These are phyloP conservation scores for Vitis hybrid DNA, from an alignment of 177 flowering plant species.

Conservation along the genomic window DNA sequence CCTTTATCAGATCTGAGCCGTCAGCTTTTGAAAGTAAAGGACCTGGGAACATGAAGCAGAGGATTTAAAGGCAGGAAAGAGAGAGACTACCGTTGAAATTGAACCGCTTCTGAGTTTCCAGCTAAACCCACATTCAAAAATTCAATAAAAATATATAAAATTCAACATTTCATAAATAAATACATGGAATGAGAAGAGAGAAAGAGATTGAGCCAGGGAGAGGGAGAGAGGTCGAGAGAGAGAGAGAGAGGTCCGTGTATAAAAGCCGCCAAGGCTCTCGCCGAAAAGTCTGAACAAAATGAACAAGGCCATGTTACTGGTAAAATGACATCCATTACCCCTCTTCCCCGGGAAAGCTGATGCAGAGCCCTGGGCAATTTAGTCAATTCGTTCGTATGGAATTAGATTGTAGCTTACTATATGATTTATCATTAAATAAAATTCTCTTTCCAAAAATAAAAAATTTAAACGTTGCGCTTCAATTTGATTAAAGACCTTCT, in stretches of 20 bases:
- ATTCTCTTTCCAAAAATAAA: too few species aligned
- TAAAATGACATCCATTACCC: not conserved
- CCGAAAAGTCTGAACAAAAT: not conserved
- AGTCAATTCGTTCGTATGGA: too few species aligned
- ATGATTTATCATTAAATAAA: too few species aligned
- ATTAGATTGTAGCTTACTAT: too few species aligned
- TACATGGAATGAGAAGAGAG: not conserved
- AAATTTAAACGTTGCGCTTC: too few species aligned
- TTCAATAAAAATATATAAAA: not conserved
- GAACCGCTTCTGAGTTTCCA: not conserved
- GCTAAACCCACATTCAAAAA: not conserved
- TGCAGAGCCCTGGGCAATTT: not conserved
- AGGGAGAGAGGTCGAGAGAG: too few species aligned
- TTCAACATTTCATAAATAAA: not conserved
- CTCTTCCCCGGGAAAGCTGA: not conserved
- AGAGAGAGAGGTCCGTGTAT: not conserved
- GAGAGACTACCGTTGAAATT: not conserved
- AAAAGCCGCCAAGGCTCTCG: constrained; percentile 4
- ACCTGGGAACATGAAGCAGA: too few species aligned
- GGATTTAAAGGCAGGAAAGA: not conserved
- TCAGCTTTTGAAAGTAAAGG: not conserved
- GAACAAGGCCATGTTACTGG: not conserved
- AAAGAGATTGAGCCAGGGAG: not conserved
- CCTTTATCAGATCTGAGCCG: constrained; percentile 1
- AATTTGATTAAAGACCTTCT: too few species aligned